phyloP scores from a whole-genome alignment of 2,329 filamentous ascomycete species.

The Drechslerella coelobrocha region DNA sequence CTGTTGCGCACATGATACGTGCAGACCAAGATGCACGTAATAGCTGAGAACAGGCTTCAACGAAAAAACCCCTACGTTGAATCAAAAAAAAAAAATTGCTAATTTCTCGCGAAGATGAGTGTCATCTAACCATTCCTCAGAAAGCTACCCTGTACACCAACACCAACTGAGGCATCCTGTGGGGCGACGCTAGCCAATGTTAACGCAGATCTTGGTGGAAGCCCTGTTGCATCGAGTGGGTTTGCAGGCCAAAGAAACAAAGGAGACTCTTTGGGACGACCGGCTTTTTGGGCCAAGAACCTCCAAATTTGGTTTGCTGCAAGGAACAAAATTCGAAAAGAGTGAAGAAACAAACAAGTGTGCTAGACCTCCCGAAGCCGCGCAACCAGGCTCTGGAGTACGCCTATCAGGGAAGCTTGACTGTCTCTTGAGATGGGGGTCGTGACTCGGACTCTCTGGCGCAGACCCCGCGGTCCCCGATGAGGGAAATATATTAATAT shows the following conservation, averaged over 20 bases:
- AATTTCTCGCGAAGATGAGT: slow-evolving; percentile 48
- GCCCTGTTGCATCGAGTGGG: slow-evolving; percentile 46
- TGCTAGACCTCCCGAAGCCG: slow-evolving; percentile 48
- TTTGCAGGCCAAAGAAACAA: slow-evolving; percentile 39
- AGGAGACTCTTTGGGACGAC: slow-evolving; percentile 16
- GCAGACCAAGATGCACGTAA: slow-evolving; percentile 38
- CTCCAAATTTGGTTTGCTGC: slow-evolving; percentile 49
- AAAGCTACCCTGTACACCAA: slow-evolving; percentile 44
- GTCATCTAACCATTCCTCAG: slow-evolving; percentile 51
- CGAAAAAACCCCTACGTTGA: slow-evolving; percentile 48
- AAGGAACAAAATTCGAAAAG: slow-evolving; percentile 51
- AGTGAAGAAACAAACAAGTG: slow-evolving; percentile 47
- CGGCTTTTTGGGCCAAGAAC: slow-evolving; percentile 35
- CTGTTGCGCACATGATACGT: slow-evolving; percentile 44
- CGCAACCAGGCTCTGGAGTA: slow-evolving; percentile 39
- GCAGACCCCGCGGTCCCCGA: slow-evolving; percentile 24
- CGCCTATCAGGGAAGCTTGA: slow-evolving; percentile 49
- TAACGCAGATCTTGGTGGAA: slow-evolving; percentile 48
- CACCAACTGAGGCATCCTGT: slow-evolving; percentile 49
- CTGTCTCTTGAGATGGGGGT: slow-evolving; percentile 44
- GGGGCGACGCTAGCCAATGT: slow-evolving; percentile 44
- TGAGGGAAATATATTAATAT: slow-evolving; percentile 50
- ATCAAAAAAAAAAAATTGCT: slow-evolving; percentile 46
- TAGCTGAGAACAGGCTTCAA: slow-evolving; percentile 47
- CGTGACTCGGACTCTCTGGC: slow-evolving; percentile 45